Evolutionary conservation across 306 rosid genomes (phyloP).

Genomic region (Vigna mungo): DNA sequence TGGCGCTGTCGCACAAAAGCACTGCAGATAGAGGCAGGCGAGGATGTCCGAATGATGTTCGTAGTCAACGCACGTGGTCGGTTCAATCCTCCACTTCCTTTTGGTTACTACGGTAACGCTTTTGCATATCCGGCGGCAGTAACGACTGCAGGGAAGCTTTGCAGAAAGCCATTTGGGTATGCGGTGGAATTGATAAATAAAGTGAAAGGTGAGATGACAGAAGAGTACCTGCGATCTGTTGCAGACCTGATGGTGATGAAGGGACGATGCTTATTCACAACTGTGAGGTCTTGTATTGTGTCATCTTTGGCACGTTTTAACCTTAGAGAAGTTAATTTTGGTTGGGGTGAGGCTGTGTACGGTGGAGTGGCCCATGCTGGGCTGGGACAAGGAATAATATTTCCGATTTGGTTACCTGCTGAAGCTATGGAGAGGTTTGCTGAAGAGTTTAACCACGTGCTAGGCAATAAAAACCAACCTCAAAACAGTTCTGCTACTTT

Average conservation of each 20-base stretch:
- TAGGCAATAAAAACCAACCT: neutral
- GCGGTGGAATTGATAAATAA: conserved; percentile 34
- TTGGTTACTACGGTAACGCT: conserved; percentile 41
- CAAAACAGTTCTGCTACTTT: too few relatives aligned
- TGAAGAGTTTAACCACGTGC: conserved; percentile 38
- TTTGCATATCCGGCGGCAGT: neutral
- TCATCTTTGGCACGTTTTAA: conserved; percentile 31
- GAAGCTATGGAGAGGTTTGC: conserved; percentile 53
- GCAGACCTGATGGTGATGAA: conserved; percentile 47
- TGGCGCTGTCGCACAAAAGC: conserved; percentile 46
- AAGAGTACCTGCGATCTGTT: conserved; percentile 50
- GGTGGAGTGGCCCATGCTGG: conserved; percentile 28
- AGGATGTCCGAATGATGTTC: conserved; percentile 33
- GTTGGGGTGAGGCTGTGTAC: conserved; percentile 60
- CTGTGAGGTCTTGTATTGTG: neutral
- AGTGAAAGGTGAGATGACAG: conserved; percentile 15
- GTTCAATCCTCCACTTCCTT: conserved; percentile 17
- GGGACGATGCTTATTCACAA: conserved; percentile 26
- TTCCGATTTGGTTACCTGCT: conserved; percentile 51
- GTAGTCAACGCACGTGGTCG: neutral
- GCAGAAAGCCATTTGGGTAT: conserved; percentile 28
- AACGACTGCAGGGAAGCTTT: conserved; percentile 1
- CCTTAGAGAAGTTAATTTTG: conserved; percentile 45
- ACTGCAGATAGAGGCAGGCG: conserved; percentile 31
- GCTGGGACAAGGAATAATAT: conserved; percentile 39